Evolutionary conservation across 2,329 filamentous ascomycete genomes (phyloP), one percentile per base, ranked within the genome.

Genomic region (Xylaria sp.): DNA sequence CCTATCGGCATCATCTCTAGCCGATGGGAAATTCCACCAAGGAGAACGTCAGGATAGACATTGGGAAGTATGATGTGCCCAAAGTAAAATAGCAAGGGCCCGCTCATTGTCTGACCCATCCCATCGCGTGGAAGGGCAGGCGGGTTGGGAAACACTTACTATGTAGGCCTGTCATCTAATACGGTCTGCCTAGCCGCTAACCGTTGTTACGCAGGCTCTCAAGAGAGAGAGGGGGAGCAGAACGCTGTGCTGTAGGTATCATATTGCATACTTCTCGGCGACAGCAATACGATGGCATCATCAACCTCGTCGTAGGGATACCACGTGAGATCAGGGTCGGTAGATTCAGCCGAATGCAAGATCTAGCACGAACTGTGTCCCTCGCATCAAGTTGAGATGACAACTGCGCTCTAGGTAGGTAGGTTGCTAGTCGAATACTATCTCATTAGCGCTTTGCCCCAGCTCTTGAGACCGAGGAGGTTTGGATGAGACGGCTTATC

Each of bases 401-500:
- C 39, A 5, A 17, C 8, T 14, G 12, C 14, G 11, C 5, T 14
- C 39, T 27, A 27, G 24, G 24, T 27, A 27, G 24, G 24, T 27
- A 2, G 24, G 24, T 42, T 14, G 11, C 12, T 50, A n/a, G 47
- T 34, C 14, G 36, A 58, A 39, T 32, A 8, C 19, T 32, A 27
- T 21, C 51, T 56, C 2, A 34, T 71, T 71, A 67, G 65, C 67
- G 68, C 66, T 71, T 71, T 65, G 67, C 68, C 68, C 68, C 69
- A 63, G 51, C 59, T 66, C 59, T 71, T 70, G 74, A 74, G 72
- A 74, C 70, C 51, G 71, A 55, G 56, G 61, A 76, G 73, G 72
- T 73, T 72, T 69, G 69, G 75, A 76, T 75, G 75, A 77, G 75
- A 77, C 75, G 67, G 74, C 61, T 70, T 61, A 77, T 77, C 75